phyloP scores from a whole-genome alignment of 306 rosid genomes.

The Prunus fruticosa region DNA sequence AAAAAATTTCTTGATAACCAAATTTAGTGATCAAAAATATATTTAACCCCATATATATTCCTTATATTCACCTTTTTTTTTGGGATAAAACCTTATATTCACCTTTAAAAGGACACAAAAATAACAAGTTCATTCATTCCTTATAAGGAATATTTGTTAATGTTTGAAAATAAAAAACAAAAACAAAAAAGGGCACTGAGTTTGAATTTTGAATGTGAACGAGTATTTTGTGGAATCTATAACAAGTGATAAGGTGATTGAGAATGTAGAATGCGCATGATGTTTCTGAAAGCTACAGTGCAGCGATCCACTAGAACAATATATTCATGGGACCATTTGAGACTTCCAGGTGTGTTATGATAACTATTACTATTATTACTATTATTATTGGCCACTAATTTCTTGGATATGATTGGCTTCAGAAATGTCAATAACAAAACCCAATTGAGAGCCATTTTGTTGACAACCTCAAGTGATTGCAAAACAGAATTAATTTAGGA shows the following conservation, averaged over 20 bases:
- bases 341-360: not conserved
- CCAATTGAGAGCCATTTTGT: not conserved
- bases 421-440: not conserved
- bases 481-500: too few relatives aligned
- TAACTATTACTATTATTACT: too few relatives aligned
- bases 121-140: not conserved
- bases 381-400: not conserved
- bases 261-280: not conserved
- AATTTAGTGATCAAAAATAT: accelerated
- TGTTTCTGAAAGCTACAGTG: not conserved
- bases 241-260: not conserved
- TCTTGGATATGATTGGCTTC: not conserved
- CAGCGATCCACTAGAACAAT: not conserved
- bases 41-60: too few relatives aligned
- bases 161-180: too few relatives aligned
- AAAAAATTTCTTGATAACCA: accelerated
- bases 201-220: constrained; percentile 1
- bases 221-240: not conserved
- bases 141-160: not conserved
- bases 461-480: too few relatives aligned
- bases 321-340: not conserved
- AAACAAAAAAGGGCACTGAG: not conserved
- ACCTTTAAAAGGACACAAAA: not conserved
- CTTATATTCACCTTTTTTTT: not conserved
- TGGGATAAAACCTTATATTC: too few relatives aligned